Base-by-base conservation (phyloP, 2,329 filamentous ascomycete species). In the Gaeumannomyces tritici region DNA sequence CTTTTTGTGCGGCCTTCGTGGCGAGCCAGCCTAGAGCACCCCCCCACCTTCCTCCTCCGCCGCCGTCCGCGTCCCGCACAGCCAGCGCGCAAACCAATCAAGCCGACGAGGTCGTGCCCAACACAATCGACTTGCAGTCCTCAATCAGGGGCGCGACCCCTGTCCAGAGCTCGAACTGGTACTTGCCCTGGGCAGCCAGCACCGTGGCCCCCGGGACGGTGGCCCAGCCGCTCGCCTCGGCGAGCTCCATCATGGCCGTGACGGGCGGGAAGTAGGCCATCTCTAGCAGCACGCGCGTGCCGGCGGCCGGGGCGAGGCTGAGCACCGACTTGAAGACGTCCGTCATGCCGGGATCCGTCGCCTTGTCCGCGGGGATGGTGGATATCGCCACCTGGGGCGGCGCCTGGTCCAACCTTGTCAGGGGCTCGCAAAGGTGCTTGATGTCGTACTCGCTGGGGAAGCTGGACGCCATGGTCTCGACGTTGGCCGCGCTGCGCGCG, bases 221-320 rank as follows among this genome's bases (percentile, higher is more conserved):
- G 62, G 78, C 82, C 95, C 95, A 99, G 3, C 88, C 88, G 15
- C 84, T 83, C 67, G 89, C 83, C 68, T 86, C 81, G 2, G 93
- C 93, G 71, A 97, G 78, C 72, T 89, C 83, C 87, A 98, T 97
- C 67, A 96, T 75, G 9, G 88, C 84, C 5, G 95, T 99, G 61
- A 90, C 83, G 0, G 83, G 80, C 26, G 95, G 95, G 75, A 93
- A 96, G 75, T 99, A 99, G 2, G 95, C 93, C 93, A 99, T 96
- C 74, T 99, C 95, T 4, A 98, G 77, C 64, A 98, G 76, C 15
- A 95, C 83, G 26, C 83, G 82, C 29, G 75, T 75, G 70, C 72
- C 69, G 62, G 60, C 42, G 64, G 70, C 75, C 31, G 60, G 47
- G 64, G 70, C 75, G 28, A 73, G 74, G 63, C 77, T 76, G n/a